Percentiles rank a stretch among this genome's conserved stretches.
phyloP scores from a whole-genome alignment of 225 moss, liverwort and hornwort genomes.

The Neckera pumila region DNA sequence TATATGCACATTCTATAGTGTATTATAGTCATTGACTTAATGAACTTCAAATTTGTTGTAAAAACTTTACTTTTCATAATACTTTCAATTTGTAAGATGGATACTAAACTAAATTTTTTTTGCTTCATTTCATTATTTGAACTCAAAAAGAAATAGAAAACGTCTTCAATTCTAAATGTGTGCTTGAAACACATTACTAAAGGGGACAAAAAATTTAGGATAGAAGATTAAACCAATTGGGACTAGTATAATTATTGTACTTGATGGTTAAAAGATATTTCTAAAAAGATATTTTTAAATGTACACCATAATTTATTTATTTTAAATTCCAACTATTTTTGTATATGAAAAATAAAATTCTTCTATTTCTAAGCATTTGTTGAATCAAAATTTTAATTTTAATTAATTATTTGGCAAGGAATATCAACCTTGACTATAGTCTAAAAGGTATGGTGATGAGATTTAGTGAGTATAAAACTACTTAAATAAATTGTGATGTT shows the following conservation, averaged over 20 bases:
- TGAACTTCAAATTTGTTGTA: background rate
- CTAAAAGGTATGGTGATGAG: fast-evolving
- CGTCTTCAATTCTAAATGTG: too few species aligned
- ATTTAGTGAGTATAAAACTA: background rate
- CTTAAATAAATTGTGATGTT: background rate
- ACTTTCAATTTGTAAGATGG: background rate
- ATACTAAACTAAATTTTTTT: background rate
- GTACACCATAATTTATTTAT: too few species aligned
- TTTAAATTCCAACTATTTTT: too few species aligned
- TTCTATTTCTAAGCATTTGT: background rate
- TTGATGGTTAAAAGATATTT: background rate
- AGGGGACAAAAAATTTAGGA: background rate
- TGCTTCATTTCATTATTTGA: background rate
- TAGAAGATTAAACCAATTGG: background rate
- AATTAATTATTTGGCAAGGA: background rate
- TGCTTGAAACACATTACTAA: too few species aligned
- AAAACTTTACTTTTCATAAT: background rate
- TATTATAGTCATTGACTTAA: background rate
- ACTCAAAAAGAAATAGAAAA: too few species aligned
- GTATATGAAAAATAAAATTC: too few species aligned
- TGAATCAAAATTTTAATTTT: background rate
- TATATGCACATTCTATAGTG: background rate
- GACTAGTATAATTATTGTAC: background rate
- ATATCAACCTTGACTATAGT: background rate
- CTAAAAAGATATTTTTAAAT: too few species aligned